These are phyloP conservation scores for Beauveria varroae DNA, from an alignment of 2,329 filamentous ascomycete genomes.

Conservation along the genomic window DNA sequence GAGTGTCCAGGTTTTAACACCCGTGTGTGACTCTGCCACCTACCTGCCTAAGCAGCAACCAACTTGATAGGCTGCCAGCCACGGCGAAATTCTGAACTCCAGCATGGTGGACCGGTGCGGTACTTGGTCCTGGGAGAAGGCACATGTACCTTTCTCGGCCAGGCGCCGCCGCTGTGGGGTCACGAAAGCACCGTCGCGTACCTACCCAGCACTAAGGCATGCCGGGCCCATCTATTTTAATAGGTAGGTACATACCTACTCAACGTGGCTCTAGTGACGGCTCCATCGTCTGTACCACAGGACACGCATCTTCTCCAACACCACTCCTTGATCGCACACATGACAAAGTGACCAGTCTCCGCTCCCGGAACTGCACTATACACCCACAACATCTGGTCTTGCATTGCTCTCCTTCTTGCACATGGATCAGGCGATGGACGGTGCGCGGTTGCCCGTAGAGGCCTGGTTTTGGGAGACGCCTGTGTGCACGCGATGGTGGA, in stretches of 20 bases:
- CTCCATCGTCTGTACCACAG: not conserved
- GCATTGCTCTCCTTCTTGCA: not conserved
- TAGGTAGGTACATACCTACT: not conserved
- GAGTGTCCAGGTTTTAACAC: too few species aligned
- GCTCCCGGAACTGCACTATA: not conserved
- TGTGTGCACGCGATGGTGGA: slow-evolving; percentile 94
- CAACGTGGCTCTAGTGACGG: slow-evolving; percentile 10
- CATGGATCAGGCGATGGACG: slow-evolving; percentile 55
- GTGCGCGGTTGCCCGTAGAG: slow-evolving; percentile 70
- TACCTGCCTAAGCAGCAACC: too few species aligned
- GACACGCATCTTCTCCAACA: slow-evolving; percentile 6
- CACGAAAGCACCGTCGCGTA: not conserved
- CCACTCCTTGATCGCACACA: not conserved
- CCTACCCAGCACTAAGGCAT: not conserved
- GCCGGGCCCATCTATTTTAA: not conserved
- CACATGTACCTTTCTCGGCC: not conserved
- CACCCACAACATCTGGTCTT: not conserved
- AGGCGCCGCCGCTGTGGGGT: not conserved
- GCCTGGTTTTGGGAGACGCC: slow-evolving; percentile 99
- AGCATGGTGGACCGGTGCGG: not conserved
- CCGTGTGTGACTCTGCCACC: too few species aligned
- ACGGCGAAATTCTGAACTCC: not conserved
- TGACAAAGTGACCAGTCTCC: not conserved
- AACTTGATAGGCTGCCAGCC: too few species aligned
- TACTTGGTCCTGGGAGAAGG: not conserved